Evolutionary conservation across 495 filamentous ascomycete species (phyloP).

Genomic region (Neurospora tetrasperma): DNA sequence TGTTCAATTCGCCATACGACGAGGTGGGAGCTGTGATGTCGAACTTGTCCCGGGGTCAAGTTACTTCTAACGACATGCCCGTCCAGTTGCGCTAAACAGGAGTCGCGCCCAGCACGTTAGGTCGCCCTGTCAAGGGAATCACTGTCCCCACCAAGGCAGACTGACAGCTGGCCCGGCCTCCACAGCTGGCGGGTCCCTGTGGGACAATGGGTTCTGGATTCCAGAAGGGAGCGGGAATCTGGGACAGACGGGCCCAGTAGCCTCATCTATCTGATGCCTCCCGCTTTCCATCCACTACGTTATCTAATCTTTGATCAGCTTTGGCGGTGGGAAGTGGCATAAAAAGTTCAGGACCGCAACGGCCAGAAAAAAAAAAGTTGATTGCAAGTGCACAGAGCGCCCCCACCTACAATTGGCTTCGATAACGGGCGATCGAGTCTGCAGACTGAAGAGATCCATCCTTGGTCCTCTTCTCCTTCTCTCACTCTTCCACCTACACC

Average conservation of each 20-base stretch:
- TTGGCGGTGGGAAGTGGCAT: constrained; percentile 18
- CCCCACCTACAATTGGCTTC: not conserved
- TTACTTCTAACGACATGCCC: not conserved
- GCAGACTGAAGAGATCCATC: not conserved
- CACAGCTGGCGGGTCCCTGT: not conserved
- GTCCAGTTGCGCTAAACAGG: not conserved
- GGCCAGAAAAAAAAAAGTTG: not conserved
- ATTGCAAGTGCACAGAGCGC: not conserved
- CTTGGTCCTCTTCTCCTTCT: constrained; percentile 8
- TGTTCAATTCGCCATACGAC: constrained; percentile 28
- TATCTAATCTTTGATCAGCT: constrained; percentile 3
- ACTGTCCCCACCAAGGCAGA: not conserved
- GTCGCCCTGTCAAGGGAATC: not conserved
- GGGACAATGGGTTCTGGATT: not conserved
- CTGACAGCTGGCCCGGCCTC: constrained; percentile 4
- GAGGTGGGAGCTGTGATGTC: constrained; percentile 4
- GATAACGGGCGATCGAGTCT: not conserved
- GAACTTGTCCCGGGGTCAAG: not conserved
- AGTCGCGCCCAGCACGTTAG: no score
- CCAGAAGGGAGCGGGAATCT: not conserved
- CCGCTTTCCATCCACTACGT: not conserved
- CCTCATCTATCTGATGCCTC: no score
- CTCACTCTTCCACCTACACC: not conserved
- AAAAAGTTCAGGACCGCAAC: constrained; percentile 15
- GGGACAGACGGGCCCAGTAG: no score